Percentiles rank a stretch among this genome's conserved stretches.
Conservation (phyloP, 177 flowering plant species). For the Tripterygium wilfordii region DNA sequence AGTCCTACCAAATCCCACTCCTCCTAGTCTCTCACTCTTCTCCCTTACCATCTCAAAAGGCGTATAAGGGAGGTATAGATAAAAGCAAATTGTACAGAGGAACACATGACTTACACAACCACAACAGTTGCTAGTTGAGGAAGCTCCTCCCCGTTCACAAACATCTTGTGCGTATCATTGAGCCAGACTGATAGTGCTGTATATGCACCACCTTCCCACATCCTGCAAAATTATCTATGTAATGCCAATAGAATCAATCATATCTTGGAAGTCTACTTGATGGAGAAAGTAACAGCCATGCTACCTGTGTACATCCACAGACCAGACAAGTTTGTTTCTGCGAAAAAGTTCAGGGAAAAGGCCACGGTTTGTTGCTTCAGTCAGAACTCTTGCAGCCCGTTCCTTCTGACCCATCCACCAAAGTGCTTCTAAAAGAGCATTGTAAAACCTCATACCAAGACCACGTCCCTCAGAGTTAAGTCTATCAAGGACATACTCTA, state of each 20-base stretch:
- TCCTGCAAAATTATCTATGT: conserved; percentile 36
- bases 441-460: conserved; percentile 77
- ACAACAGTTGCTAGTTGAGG: conserved; percentile 77
- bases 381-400: conserved; percentile 73
- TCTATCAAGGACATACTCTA: conserved; percentile 81
- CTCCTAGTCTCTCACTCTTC: no score
- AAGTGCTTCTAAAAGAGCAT: conserved; percentile 79
- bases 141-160: conserved; percentile 55
- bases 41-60: no score
- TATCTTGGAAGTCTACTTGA: not conserved
- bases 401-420: conserved; percentile 89
- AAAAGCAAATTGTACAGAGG: no score
- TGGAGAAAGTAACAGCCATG: not conserved
- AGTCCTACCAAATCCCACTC: no score
- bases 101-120: conserved; percentile 59
- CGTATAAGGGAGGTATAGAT: no score
- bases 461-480: conserved; percentile 81
- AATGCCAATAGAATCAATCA: conserved; percentile 2
- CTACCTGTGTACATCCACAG: conserved; percentile 94
- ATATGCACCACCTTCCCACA: conserved; percentile 86
- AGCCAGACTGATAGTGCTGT: conserved; percentile 87
- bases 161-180: conserved; percentile 45
- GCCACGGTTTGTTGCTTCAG: conserved; percentile 74
- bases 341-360: conserved; percentile 78
- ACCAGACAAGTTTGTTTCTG: conserved; percentile 78